phyloP scores from a whole-genome alignment of 2,329 filamentous ascomycete species.

The Trichoderma simmonsii region DNA sequence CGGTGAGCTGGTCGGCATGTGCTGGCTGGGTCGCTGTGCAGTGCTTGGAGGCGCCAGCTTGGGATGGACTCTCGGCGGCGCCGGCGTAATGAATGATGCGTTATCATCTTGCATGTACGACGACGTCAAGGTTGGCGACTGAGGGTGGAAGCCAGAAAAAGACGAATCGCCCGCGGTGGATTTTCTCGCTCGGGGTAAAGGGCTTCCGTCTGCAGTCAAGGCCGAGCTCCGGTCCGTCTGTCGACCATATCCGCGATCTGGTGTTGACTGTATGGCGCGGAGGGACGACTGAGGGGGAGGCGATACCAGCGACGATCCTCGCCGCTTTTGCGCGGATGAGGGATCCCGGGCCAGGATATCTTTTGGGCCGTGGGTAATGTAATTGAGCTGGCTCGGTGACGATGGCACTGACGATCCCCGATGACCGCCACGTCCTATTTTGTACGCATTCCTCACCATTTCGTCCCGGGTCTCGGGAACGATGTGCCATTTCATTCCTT shows the following conservation, averaged over 20 bases:
- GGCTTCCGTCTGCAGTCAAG: constrained; percentile 56
- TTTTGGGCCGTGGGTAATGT: constrained; percentile 56
- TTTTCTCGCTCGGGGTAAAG: constrained; percentile 56
- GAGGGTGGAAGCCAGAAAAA: constrained; percentile 50
- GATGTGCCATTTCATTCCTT: constrained; percentile 99
- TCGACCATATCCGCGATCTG: constrained; percentile 50
- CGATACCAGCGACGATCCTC: constrained; percentile 53
- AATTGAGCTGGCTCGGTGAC: constrained; percentile 61
- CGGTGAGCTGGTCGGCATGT: constrained; percentile 81
- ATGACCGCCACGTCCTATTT: constrained; percentile 60
- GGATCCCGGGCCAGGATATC: constrained; percentile 53
- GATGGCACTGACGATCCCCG: constrained; percentile 68
- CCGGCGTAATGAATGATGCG: constrained; percentile 65
- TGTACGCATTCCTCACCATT: constrained; percentile 71
- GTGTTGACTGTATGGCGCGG: constrained; percentile 54
- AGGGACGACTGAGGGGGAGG: constrained; percentile 52
- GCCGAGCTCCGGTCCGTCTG: constrained; percentile 35
- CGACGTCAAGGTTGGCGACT: constrained; percentile 60
- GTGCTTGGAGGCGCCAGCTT: constrained; percentile 76
- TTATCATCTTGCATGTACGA: constrained; percentile 61
- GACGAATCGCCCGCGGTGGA: constrained; percentile 43
- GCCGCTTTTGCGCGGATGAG: constrained; percentile 54
- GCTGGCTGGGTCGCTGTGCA: constrained; percentile 75
- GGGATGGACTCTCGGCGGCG: constrained; percentile 69
- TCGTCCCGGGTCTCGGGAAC: constrained; percentile 80